A percentile compares a stretch with the other conserved stretches of the same genome.
phyloP scores from a whole-genome alignment of 371 early-diverging fungal species.

The Apophysomyces elegans region DNA sequence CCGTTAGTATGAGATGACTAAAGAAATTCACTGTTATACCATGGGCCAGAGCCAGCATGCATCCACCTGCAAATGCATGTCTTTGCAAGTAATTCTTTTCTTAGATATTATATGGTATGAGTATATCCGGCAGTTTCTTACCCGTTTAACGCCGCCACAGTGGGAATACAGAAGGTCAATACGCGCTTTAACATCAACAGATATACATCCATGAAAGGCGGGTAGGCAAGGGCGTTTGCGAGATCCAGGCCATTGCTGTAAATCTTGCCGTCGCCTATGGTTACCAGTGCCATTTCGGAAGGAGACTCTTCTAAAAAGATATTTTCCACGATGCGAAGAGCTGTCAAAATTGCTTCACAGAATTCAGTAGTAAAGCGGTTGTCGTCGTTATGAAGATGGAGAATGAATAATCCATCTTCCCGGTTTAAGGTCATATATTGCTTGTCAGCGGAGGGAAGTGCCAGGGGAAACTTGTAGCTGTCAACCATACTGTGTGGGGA shows the following conservation, averaged over 20 bases:
- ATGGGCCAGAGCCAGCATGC: conserved; percentile 80
- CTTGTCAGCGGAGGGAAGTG: conserved; percentile 41
- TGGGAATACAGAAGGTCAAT: conserved; percentile 75
- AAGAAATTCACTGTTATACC: conserved; percentile 32
- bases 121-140: conserved; percentile 12
- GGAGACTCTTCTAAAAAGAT: conserved; percentile 45
- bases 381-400: conserved; percentile 64
- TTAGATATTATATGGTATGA: no score
- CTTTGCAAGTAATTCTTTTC: conserved; percentile 25
- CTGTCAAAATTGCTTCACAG: conserved; percentile 57
- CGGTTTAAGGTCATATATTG: conserved; percentile 51
- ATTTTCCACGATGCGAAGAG: conserved; percentile 66
- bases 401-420: conserved; percentile 63
- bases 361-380: conserved; percentile 73
- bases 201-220: conserved; percentile 56
- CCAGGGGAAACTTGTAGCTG: conserved; percentile 32
- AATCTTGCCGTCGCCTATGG: conserved; percentile 71
- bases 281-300: conserved; percentile 61
- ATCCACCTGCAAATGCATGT: conserved; percentile 88
- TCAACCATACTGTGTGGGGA: neutral
- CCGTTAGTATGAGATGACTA: neutral
- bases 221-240: conserved; percentile 43
- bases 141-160: conserved; percentile 85
- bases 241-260: conserved; percentile 80
- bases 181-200: conserved; percentile 54